These are phyloP conservation scores for Yamadazyma sp. DNA, from an alignment of 1,139 yeast genomes.

Conservation along the genomic window DNA sequence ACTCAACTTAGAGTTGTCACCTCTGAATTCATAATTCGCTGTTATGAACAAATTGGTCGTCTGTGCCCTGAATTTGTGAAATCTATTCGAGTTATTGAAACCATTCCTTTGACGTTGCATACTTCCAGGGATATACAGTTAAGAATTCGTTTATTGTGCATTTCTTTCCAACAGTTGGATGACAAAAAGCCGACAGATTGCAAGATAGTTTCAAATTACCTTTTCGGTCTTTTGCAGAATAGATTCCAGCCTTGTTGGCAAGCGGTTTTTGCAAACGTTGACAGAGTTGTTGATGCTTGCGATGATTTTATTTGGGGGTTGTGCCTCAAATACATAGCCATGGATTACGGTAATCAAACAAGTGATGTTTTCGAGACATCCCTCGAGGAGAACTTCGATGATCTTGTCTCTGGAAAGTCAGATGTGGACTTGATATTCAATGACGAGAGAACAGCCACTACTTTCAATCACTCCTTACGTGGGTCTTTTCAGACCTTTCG, in stretches of 20 bases:
- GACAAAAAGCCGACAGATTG: conserved; percentile 29
- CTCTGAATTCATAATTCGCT: conserved; percentile 35
- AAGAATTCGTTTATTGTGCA: conserved; percentile 64
- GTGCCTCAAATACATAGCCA: conserved; percentile 39
- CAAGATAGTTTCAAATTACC: conserved; percentile 50
- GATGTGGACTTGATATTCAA: conserved; percentile 32
- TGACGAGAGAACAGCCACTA: conserved; percentile 28
- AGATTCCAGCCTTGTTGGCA: conserved; percentile 87
- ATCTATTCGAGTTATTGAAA: conserved; percentile 62
- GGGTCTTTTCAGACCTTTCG: conserved; percentile 22
- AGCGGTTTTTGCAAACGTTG: conserved; percentile 63
- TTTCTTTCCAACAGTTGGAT: conserved; percentile 43
- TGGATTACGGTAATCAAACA: conserved; percentile 27
- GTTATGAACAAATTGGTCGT: conserved; percentile 25
- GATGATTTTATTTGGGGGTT: conserved; percentile 59
- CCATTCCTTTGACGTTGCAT: conserved; percentile 66
- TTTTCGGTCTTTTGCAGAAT: conserved; percentile 74
- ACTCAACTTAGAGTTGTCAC: conserved; percentile 49
- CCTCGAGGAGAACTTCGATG: conserved; percentile 15
- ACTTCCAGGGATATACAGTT: conserved; percentile 75
- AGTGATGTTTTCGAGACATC: conserved; percentile 1
- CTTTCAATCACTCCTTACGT: conserved; percentile 23
- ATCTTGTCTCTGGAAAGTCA: conserved; percentile 12
- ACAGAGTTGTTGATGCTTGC: conserved; percentile 44
- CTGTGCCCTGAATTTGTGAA: conserved; percentile 32